These are phyloP conservation scores for Geotrichum europaeum DNA, from an alignment of 1,139 yeast genomes.

Conservation along the genomic window DNA sequence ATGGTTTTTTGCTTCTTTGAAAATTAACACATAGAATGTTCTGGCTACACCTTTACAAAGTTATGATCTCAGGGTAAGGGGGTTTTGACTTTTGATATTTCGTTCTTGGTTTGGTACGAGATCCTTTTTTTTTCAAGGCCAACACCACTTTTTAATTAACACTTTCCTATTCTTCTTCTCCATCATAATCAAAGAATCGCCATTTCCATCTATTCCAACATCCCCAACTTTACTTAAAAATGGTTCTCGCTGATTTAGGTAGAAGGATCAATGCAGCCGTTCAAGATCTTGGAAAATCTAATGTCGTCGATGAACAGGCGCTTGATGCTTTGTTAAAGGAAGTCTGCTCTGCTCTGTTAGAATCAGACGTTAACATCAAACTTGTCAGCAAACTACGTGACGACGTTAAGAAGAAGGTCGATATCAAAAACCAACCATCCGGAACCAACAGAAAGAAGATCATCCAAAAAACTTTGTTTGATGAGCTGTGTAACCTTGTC, in stretches of 20 bases:
- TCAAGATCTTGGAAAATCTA: slow-evolving; percentile 58
- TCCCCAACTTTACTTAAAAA: slow-evolving; percentile 28
- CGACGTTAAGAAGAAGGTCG: slow-evolving; percentile 56
- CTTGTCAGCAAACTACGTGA: slow-evolving; percentile 74
- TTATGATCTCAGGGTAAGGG: neutral
- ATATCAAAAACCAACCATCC: slow-evolving; percentile 46
- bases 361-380: slow-evolving; percentile 84
- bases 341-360: slow-evolving; percentile 82
- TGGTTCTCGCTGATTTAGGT: slow-evolving; percentile 96
- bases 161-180: neutral
- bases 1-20: neutral
- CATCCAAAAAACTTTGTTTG: slow-evolving; percentile 87
- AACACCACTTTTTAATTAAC: neutral
- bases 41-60: neutral
- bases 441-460: slow-evolving; percentile 61
- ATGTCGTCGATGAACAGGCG: slow-evolving; percentile 54
- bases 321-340: slow-evolving; percentile 73
- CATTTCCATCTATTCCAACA: neutral
- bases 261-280: slow-evolving; percentile 75
- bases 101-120: neutral
- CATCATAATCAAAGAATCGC: neutral
- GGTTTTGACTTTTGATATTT: neutral
- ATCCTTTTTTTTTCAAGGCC: neutral
- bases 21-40: neutral
- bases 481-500: slow-evolving; percentile 80